Base-by-base conservation (phyloP, 768 basidiomycete species). In the Saitozyma sp. region DNA sequence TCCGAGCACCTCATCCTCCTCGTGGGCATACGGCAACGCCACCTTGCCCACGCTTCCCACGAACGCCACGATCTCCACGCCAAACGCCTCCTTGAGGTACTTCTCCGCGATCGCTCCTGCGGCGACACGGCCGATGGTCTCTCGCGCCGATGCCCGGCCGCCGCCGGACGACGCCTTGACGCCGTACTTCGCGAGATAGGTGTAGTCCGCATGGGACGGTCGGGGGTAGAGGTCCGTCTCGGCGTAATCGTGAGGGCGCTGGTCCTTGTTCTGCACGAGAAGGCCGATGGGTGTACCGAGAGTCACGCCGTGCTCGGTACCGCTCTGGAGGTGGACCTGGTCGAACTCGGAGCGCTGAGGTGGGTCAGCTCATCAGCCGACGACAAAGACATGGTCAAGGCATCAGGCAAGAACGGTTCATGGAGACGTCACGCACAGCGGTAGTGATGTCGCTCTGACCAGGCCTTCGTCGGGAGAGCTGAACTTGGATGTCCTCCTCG, bases 51-150 rank as follows among this genome's bases (percentile, higher is more conserved):
- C 96, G 11, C 91, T 92, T 5, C 90, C 91, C 37, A 98, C 96
- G 76, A 99, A 98, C 0, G 94, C 96, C 39, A 99, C 89, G 64
- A 98, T 92, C 80, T 97, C 91, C 65, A 98, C 86, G 37, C 92
- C 92, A 76, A 89, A 88, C 9, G 87, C 92, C 56, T 86, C 79
- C 69, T 87, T 90, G 58, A 99, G 85, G 80, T 97, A 99, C 78
- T 87, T 91, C 81, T 98, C 96, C 6, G 96, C 96, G 72, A 99
- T 97, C 10, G 96, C 92, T 41, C 96, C 96, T 9, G 96, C 96
- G 6, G 96, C 96, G 39, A 99, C 96, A 55, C 96, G 90, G 88
- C 95, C 95, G 73, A 98, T 92, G 37, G 96, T 98, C 82, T 99
- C 96, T 37, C 96, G 87, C 49, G 96, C 96, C 75, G 89, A 91